Conservation (phyloP, 495 filamentous ascomycete genomes). For the Aspergillus biplanus region DNA sequence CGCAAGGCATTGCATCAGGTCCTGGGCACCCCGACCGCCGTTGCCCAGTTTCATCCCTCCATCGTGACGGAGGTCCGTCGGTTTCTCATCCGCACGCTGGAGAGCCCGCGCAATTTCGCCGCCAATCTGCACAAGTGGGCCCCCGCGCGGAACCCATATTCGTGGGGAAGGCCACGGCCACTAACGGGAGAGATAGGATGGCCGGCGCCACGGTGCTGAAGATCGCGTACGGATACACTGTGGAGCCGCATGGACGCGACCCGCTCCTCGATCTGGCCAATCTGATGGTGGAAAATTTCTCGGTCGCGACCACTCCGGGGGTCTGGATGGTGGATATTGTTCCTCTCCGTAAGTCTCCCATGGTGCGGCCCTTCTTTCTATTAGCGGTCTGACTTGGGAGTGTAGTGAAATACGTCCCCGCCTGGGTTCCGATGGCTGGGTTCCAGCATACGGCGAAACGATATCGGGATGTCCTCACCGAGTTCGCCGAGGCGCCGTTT, state of each 20-base stretch:
- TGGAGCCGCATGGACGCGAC: constrained; percentile 43
- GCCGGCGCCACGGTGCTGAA: constrained; percentile 52
- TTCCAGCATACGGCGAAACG: constrained; percentile 48
- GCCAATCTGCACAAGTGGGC: too few species aligned
- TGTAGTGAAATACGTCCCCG: too few species aligned
- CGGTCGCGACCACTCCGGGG: constrained; percentile 43
- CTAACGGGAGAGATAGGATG: constrained; percentile 14
- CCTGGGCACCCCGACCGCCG: too few species aligned
- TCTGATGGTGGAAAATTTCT: constrained; percentile 46
- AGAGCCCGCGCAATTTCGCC: too few species aligned
- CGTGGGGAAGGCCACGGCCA: background rate
- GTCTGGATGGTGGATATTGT: constrained; percentile 50
- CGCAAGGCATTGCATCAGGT: too few species aligned
- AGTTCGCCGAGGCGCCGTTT: constrained; percentile 34
- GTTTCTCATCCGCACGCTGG: too few species aligned
- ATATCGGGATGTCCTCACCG: constrained; percentile 35
- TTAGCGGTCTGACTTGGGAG: too few species aligned
- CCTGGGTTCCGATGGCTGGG: too few species aligned
- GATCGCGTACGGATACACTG: constrained; percentile 53
- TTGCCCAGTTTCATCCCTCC: too few species aligned
- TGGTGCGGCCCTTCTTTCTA: too few species aligned
- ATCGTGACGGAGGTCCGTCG: too few species aligned
- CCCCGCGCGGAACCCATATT: too few species aligned
- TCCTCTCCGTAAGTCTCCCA: constrained; percentile 43
- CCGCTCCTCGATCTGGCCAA: constrained; percentile 46